Evolutionary conservation across 2,329 filamentous ascomycete genomes (phyloP).

Genomic region (Raffaelea deltoideospora): DNA sequence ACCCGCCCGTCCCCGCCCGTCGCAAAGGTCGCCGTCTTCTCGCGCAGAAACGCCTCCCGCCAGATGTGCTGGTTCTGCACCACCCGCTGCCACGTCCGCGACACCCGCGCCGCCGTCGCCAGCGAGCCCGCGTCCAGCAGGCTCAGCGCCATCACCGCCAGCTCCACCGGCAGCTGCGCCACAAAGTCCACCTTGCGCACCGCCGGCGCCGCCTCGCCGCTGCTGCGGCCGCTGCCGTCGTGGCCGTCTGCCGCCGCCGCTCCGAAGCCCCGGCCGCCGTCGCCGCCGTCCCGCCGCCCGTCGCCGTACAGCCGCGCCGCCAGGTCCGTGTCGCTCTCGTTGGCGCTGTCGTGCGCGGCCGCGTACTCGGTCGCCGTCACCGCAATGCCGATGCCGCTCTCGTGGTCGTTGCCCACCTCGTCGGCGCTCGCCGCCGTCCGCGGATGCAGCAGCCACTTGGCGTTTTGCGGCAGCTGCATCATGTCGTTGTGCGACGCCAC

Average conservation of each 20-base stretch:
- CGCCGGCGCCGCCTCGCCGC: slow-evolving; percentile 17
- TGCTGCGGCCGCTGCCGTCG: slow-evolving; percentile 12
- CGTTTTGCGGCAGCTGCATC: slow-evolving; percentile 16
- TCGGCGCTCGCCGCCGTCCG: no score
- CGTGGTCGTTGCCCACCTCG: slow-evolving; percentile 37
- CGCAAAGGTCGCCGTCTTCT: slow-evolving; percentile 45
- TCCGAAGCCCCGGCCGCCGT: slow-evolving; percentile 11
- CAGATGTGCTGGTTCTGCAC: slow-evolving; percentile 42
- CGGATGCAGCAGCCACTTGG: slow-evolving; percentile 23
- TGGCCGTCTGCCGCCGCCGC: slow-evolving; percentile 7
- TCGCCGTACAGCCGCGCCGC: no score
- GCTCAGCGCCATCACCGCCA: slow-evolving; percentile 43
- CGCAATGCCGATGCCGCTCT: slow-evolving; percentile 50
- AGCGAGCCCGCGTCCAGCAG: slow-evolving; percentile 39
- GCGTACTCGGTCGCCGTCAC: slow-evolving; percentile 29
- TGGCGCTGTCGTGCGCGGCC: slow-evolving; percentile 12
- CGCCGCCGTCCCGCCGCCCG: no score
- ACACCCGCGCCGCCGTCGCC: slow-evolving; percentile 33
- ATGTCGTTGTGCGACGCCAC: slow-evolving; percentile 31
- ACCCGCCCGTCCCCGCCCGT: slow-evolving; percentile 36
- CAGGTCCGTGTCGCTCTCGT: no score
- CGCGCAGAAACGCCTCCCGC: slow-evolving; percentile 46
- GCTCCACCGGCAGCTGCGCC: slow-evolving; percentile 36
- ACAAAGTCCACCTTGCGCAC: slow-evolving; percentile 46
- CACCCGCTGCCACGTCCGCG: slow-evolving; percentile 30